These are phyloP conservation scores for Kandelia obovata DNA, from an alignment of 345 rosid genomes.

Conservation along the genomic window DNA sequence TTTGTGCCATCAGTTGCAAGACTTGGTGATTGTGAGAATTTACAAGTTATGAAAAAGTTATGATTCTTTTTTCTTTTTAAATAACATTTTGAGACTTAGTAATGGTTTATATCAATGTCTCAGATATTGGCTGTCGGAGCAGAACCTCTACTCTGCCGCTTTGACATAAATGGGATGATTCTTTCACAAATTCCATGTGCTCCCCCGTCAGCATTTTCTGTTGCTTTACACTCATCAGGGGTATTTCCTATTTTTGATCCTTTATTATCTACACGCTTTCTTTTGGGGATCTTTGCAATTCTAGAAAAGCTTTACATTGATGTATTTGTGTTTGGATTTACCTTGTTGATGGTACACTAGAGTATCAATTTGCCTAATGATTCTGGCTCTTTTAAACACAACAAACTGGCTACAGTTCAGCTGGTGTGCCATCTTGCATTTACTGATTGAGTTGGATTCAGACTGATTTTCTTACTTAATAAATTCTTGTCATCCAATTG, in stretches of 20 bases:
- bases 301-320: neutral
- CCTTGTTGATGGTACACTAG: too few relatives aligned
- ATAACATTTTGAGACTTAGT: neutral
- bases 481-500: too few relatives aligned
- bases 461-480: too few relatives aligned
- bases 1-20: too few relatives aligned
- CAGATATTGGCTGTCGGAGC: slow-evolving; percentile 91
- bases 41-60: neutral
- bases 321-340: neutral
- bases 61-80: neutral
- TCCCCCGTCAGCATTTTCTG: slow-evolving; percentile 74
- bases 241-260: slow-evolving; percentile 26
- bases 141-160: slow-evolving; percentile 68
- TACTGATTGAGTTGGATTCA: too few relatives aligned
- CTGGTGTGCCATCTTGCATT: too few relatives aligned
- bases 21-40: too few relatives aligned
- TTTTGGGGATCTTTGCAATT: neutral
- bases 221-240: slow-evolving; percentile 69
- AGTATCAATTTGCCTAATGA: too few relatives aligned
- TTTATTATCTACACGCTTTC: neutral
- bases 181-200: slow-evolving; percentile 85
- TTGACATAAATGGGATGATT: slow-evolving; percentile 61
- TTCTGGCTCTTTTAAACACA: too few relatives aligned
- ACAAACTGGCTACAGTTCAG: too few relatives aligned
- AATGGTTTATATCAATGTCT: slow-evolving; percentile 15